Base-by-base conservation (phyloP, 1,139 yeast species). In the Hanseniaspora uvarum region DNA sequence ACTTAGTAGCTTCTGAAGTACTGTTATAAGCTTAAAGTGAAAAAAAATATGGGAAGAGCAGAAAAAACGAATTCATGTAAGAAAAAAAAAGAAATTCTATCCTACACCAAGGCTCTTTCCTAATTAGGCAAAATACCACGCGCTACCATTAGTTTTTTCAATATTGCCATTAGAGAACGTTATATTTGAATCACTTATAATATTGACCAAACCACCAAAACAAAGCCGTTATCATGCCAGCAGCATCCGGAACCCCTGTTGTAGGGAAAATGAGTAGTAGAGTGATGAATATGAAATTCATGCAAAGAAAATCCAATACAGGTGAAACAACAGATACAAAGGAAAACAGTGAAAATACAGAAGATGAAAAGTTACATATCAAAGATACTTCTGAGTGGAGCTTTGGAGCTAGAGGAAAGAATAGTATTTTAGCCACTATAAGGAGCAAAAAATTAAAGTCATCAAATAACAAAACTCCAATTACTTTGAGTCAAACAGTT, bases 241-340 rank as follows among this genome's bases (percentile, higher is more conserved):
- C 53, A 19, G 53, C 53, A 14, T 28, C 53, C 16, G 48, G 48
- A 43, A 50, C 18, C n/a, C 48, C 54, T 23, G 60, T 62, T 24
- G 59, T 58, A 45, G 67, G 67, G 14, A 62, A 62, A 52, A 57
- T 64, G 33, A 62, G 67, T 14, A 63, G 62, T 40, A 60, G 67
- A 45, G 75, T 74, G 71, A 68, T 76, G 60, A 64, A 62, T 57
- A 64, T 63, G 66, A 63, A 70, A 74, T 78, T 78, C 66, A 78
- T 78, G 82, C 68, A 70, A 58, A 69, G 67, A 53, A 76, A 72
- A 67, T 44, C 65, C 67, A 18, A 66, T 62, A 51, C 69, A 67
- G 53, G 70, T 65, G 44, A 64, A 67, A 45, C 65, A 68, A 49
- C 69, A 68, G 34, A 73, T 72, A 43, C 73, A 69, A 34, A 59